Evolutionary conservation across 169 alveolate species (phyloP), one percentile per base, ranked within the genome.

Genomic region (Perkinsus olseni): DNA sequence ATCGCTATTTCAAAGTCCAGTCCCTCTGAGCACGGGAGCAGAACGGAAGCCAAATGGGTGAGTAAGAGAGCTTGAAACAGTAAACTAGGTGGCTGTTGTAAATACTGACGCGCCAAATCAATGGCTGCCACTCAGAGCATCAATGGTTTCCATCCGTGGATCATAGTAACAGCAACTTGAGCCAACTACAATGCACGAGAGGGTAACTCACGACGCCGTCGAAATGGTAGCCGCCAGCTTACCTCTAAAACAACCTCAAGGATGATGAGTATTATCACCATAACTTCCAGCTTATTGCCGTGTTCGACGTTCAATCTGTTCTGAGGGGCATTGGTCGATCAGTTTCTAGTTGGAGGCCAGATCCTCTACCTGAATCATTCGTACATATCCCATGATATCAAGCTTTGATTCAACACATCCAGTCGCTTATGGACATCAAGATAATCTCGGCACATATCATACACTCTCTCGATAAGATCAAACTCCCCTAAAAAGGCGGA

Each of bases 221-320:
- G 34, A 21, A 6, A 3, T 0, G 31, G 82, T 21, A 3, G 17
- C 34, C 34, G 1, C 1, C 13, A 13, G 37, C 82, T 62, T 24
- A 91, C 74, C 37, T 91, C 92, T n/a, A 91, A 91, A 8, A 91
- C 92, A 31, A 91, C 92, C 37, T 91, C 92, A 11, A 91, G 74
- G 74, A 91, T 28, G 37, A 91, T 91, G 1, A 91, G 74, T 3
- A 91, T 24, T 0, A 91, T 91, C 17, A 91, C 50, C 24, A 91
- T 91, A 38, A 38, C 39, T 39, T 91, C 92, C 74, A 91, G 48
- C 74, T 91, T 91, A 40, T 91, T 38, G 31, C 50, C 92, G 31
- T 91, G 39, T 38, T 91, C 50, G 36, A 91, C 50, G 24, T 38
- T 91, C 74, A 91, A 38, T 62, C 38, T 62, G 37, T n/a, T 28